These are phyloP conservation scores for Boletus rubroflammeus DNA, from an alignment of 768 basidiomycete species.

Conservation along the genomic window DNA sequence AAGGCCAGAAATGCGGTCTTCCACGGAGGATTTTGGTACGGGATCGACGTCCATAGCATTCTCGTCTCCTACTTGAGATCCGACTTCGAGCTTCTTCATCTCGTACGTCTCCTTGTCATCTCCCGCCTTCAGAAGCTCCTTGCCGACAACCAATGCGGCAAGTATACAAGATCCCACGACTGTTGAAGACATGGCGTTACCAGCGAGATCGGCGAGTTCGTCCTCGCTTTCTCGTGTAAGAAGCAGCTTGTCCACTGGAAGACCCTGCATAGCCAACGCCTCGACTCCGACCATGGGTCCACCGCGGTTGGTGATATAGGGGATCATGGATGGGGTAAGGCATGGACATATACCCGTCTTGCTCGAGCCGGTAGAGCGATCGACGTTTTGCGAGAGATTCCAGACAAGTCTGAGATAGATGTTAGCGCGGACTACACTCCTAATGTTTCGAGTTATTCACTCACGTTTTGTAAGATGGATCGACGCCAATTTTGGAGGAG, in stretches of 20 bases:
- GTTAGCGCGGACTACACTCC: neutral
- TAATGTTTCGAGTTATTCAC: conserved; percentile 23
- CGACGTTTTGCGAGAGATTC: conserved; percentile 97
- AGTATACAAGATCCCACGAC: conserved; percentile 91
- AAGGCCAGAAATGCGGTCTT: conserved; percentile 67
- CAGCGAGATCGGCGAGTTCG: conserved; percentile 89
- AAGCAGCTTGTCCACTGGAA: conserved; percentile 87
- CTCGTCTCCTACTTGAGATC: conserved; percentile 27
- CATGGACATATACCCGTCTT: conserved; percentile 87
- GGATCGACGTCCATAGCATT: conserved; percentile 51
- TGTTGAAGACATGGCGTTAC: conserved; percentile 97
- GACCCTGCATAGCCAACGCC: conserved; percentile 89
- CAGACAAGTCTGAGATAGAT: conserved; percentile 65
- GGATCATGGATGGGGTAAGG: conserved; percentile 94
- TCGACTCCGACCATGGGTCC: conserved; percentile 94
- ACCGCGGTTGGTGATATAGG: conserved; percentile 92
- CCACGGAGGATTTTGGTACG: conserved; percentile 25
- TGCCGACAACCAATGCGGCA: conserved; percentile 69
- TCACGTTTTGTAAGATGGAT: conserved; percentile 87
- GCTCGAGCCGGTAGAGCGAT: conserved; percentile 79
- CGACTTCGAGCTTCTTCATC: conserved; percentile 45
- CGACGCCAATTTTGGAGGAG: conserved; percentile 73
- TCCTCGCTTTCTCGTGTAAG: conserved; percentile 93
- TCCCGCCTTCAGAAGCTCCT: conserved; percentile 63
- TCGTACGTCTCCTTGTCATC: conserved; percentile 67